phyloP scores from a whole-genome alignment of 2,329 filamentous ascomycete genomes.

The Cercospora sp. region DNA sequence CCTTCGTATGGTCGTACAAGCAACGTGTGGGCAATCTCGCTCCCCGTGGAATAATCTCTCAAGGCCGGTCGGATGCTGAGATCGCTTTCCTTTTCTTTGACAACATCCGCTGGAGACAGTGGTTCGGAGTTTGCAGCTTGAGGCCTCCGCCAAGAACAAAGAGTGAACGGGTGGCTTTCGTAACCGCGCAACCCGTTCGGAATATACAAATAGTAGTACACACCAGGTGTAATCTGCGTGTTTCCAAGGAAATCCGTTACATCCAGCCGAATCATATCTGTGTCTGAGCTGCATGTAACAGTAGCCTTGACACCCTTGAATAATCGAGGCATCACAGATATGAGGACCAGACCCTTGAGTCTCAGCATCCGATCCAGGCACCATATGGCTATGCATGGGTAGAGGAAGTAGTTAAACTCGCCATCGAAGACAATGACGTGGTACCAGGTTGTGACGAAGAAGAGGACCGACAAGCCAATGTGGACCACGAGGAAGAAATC shows the following conservation, averaged over 20 bases:
- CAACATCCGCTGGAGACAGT: not conserved
- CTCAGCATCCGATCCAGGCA: conserved; percentile 52
- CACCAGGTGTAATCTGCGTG: conserved; percentile 46
- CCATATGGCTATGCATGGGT: conserved; percentile 55
- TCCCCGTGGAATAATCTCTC: not conserved
- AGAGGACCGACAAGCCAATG: conserved; percentile 54
- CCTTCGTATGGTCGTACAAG: conserved; percentile 55
- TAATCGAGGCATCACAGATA: conserved; percentile 39
- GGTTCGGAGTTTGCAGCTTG: not conserved
- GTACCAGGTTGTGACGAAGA: conserved; percentile 55
- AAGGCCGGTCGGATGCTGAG: conserved; percentile 16
- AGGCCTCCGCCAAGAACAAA: conserved; percentile 37
- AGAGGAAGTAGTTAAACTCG: conserved; percentile 54
- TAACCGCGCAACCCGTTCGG: conserved; percentile 48
- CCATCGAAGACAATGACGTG: conserved; percentile 57
- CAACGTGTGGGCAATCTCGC: conserved; percentile 43
- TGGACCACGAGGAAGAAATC: conserved; percentile 55
- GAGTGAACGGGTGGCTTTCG: conserved; percentile 56
- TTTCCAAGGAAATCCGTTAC: conserved; percentile 42
- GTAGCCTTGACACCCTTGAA: conserved; percentile 36
- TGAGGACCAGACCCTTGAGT: conserved; percentile 41
- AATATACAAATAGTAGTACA: conserved; percentile 55
- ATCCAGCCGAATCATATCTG: conserved; percentile 52
- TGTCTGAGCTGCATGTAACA: conserved; percentile 47
- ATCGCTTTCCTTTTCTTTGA: conserved; percentile 15